Percentiles rank a stretch among this genome's conserved stretches.
Evolutionary conservation across 495 filamentous ascomycete genomes (phyloP).

Genomic region (Echria macrotheca): DNA sequence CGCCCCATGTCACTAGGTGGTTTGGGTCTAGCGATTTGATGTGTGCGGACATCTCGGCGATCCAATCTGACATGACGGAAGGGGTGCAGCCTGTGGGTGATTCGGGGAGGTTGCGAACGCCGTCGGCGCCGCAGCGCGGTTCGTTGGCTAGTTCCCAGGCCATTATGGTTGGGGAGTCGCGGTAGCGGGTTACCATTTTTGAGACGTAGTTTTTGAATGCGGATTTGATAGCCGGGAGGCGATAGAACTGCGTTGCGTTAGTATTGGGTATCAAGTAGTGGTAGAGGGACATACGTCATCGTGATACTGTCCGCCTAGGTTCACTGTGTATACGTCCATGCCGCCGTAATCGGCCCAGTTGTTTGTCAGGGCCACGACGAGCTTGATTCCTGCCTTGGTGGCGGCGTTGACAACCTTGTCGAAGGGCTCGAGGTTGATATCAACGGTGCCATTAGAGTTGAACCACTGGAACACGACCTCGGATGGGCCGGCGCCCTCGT

Average conservation of each 20-base stretch:
- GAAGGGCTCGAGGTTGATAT: constrained; percentile 57
- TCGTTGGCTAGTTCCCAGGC: constrained; percentile 55
- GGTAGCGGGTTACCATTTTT: constrained; percentile 45
- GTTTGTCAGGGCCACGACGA: constrained; percentile 50
- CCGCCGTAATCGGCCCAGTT: constrained; percentile 53
- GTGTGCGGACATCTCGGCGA: constrained; percentile 41
- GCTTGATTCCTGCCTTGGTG: constrained; percentile 51
- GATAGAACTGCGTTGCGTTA: constrained; percentile 37
- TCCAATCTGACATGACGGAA: constrained; percentile 40
- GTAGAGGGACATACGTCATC: constrained; percentile 23
- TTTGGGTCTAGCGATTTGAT: constrained; percentile 46
- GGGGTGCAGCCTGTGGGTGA: constrained; percentile 36
- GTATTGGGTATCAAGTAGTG: too few species aligned
- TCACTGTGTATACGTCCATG: constrained; percentile 39
- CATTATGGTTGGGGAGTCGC: constrained; percentile 43
- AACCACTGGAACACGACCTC: constrained; percentile 45
- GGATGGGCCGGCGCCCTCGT: constrained; percentile 45
- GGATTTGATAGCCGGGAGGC: constrained; percentile 30
- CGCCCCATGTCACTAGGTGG: constrained; percentile 49
- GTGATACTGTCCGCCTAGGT: constrained; percentile 35
- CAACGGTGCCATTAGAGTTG: constrained; percentile 36
- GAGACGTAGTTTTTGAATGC: constrained; percentile 50
- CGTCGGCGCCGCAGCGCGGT: constrained; percentile 42
- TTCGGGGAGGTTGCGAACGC: constrained; percentile 36
- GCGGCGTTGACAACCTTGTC: constrained; percentile 62